phyloP scores from a whole-genome alignment of 2,329 filamentous ascomycete species.

The Claviceps pazoutovae region DNA sequence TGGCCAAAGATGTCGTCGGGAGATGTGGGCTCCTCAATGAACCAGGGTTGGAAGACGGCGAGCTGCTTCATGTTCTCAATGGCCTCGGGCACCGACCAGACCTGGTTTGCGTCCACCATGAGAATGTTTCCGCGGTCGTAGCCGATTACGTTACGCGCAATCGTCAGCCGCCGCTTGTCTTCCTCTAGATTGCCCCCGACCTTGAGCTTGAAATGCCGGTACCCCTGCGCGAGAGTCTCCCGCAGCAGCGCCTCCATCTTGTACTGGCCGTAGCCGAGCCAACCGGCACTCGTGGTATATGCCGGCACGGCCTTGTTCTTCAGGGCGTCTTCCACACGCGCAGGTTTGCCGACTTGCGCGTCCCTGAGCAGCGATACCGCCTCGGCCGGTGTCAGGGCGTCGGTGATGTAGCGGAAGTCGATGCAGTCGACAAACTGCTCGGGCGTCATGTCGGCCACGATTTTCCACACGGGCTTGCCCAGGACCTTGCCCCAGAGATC shows the following conservation, averaged over 20 bases:
- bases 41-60: constrained; percentile 75
- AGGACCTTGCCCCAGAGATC: constrained; percentile 88
- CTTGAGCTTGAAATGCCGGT: constrained; percentile 83
- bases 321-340: constrained; percentile 61
- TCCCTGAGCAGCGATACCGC: constrained; percentile 57
- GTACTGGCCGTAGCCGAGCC: constrained; percentile 81
- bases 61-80: constrained; percentile 77
- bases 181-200: constrained; percentile 61
- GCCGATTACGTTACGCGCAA: constrained; percentile 68
- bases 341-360: constrained; percentile 51
- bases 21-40: constrained; percentile 87
- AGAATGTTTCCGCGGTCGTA: constrained; percentile 72
- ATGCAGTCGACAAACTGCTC: constrained; percentile 80
- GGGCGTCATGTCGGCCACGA: constrained; percentile 80
- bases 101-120: constrained; percentile 89
- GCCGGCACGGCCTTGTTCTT: constrained; percentile 66
- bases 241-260: constrained; percentile 66
- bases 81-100: constrained; percentile 83
- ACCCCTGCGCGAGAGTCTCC: constrained; percentile 64
- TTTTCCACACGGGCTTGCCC: constrained; percentile 77
- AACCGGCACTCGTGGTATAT: constrained; percentile 82
- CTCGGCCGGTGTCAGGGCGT: constrained; percentile 79
- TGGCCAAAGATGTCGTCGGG: constrained; percentile 85
- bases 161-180: constrained; percentile 54
- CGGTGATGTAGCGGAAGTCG: constrained; percentile 89